Evolutionary conservation across 2,329 filamentous ascomycete species (phyloP), one percentile per base, ranked within the genome.

Genomic region (Fulvia fulva): DNA sequence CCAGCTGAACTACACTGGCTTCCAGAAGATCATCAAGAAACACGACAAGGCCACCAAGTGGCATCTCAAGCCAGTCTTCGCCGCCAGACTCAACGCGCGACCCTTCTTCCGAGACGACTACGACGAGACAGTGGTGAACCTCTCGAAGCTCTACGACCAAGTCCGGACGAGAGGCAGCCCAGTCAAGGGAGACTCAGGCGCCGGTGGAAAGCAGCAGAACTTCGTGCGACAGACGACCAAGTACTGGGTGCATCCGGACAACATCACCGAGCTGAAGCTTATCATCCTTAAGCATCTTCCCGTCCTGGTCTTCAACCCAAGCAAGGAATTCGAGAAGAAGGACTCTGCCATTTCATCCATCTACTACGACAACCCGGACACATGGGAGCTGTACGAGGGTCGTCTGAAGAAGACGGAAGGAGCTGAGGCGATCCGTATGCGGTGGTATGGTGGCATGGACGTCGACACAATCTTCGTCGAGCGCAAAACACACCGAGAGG

Each of bases 21-120:
- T 99, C 74, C 95, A 97, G 80, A 99, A 99, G 81, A 99, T 99
- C 64, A 96, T 99, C 76, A 99, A 99, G 82, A 99, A 99, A 81
- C 94, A 99, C 75, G 94, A 69, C 60, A 99, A 99, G 90, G 82
- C 89, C 80, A 99, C 94, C 0, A 83, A 86, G 60, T 96, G 93
- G 91, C 87, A 94, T 70, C 84, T 99, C 32, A 92, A 89, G 69
- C 94, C 94, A 30, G 91, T 95, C n/a, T 99, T 99, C 75, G 93
- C 95, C 58, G 88, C 92, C 44, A 87, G 93, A 58, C 84, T 99
- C 71, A 96, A 95, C 77, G 90, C 91, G 47, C 97, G 96, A 74
- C 93, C 94, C 0, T 99, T 99, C 77, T 99, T 96, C 82, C 95
- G 96, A 74, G 93, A 97, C 73, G 97, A 99, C 76, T 97, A 97